phyloP scores from a whole-genome alignment of 805 yeast species.

The Nakazawaea wickerhamii region DNA sequence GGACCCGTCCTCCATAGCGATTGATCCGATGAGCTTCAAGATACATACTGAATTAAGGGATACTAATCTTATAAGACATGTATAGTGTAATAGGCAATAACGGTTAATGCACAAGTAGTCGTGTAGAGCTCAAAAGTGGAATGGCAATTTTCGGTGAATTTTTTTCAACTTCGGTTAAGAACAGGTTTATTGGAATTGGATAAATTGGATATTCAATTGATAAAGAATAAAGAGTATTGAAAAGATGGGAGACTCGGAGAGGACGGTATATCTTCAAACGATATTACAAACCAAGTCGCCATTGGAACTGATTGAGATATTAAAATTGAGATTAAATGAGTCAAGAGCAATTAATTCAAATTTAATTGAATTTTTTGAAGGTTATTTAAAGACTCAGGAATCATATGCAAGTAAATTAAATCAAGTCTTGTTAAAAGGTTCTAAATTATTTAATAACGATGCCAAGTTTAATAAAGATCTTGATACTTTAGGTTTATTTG shows the following conservation, averaged over 20 bases:
- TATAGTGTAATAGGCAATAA: background rate
- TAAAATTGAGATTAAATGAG: constrained; percentile 50
- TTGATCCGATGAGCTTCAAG: constrained; percentile 48
- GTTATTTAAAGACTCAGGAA: constrained; percentile 42
- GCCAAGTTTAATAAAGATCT: constrained; percentile 39
- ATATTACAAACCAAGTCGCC: constrained; percentile 41
- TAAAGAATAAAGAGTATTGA: background rate
- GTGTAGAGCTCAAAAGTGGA: background rate
- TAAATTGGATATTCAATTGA: background rate
- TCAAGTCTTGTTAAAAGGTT: constrained; percentile 29
- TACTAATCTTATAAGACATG: background rate
- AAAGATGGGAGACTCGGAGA: constrained; percentile 3
- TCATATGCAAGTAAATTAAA: constrained; percentile 44
- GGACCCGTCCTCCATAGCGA: constrained; percentile 53
- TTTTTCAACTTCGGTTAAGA: background rate
- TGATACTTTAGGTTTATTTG: constrained; percentile 41
- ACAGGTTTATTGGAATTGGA: background rate
- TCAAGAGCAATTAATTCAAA: constrained; percentile 53
- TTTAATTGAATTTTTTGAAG: constrained; percentile 56
- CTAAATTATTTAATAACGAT: constrained; percentile 28
- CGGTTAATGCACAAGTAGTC: background rate
- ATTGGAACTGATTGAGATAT: constrained; percentile 51
- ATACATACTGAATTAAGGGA: constrained; percentile 30
- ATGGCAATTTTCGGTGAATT: constrained; percentile 1
- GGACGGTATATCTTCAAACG: constrained; percentile 20